Evolutionary conservation across 2,329 filamentous ascomycete species (phyloP).

Genomic region (Trichoderma brevicompactum): DNA sequence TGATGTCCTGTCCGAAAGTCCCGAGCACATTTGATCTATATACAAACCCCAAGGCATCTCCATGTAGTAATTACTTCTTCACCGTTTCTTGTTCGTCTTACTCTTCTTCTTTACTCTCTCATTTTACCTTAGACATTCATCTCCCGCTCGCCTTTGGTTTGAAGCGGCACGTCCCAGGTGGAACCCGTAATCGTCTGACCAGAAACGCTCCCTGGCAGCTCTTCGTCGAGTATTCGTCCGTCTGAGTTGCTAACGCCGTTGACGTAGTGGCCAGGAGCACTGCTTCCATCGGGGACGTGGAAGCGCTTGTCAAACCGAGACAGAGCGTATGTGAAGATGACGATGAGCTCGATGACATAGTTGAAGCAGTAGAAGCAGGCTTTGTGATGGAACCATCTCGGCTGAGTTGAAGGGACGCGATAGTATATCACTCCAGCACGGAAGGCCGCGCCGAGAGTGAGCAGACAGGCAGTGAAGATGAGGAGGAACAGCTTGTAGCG

Average conservation of each 20-base stretch:
- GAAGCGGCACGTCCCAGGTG: background rate
- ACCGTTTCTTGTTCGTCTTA: background rate
- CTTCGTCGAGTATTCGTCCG: background rate
- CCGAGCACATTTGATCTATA: background rate
- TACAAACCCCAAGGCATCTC: background rate
- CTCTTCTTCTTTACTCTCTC: background rate
- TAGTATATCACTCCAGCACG: slow-evolving; percentile 64
- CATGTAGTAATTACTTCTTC: background rate
- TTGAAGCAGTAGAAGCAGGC: slow-evolving; percentile 81
- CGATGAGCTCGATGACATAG: slow-evolving; percentile 72
- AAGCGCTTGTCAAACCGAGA: slow-evolving; percentile 76
- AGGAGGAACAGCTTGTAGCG: slow-evolving; percentile 69
- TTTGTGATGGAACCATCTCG: slow-evolving; percentile 73
- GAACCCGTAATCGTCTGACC: slow-evolving; percentile 7
- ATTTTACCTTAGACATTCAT: background rate
- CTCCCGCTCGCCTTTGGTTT: background rate
- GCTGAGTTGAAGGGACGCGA: slow-evolving; percentile 52
- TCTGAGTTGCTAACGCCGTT: slow-evolving; percentile 26
- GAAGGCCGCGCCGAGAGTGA: slow-evolving; percentile 72
- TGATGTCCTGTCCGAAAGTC: background rate
- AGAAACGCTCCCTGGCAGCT: slow-evolving; percentile 3
- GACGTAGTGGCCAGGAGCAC: slow-evolving; percentile 58
- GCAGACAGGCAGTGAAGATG: slow-evolving; percentile 59
- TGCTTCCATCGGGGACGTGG: slow-evolving; percentile 72
- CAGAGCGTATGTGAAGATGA: slow-evolving; percentile 69